Base-by-base conservation (phyloP, 2,329 filamentous ascomycete genomes). In the Coniochaeta hoffmannii region DNA sequence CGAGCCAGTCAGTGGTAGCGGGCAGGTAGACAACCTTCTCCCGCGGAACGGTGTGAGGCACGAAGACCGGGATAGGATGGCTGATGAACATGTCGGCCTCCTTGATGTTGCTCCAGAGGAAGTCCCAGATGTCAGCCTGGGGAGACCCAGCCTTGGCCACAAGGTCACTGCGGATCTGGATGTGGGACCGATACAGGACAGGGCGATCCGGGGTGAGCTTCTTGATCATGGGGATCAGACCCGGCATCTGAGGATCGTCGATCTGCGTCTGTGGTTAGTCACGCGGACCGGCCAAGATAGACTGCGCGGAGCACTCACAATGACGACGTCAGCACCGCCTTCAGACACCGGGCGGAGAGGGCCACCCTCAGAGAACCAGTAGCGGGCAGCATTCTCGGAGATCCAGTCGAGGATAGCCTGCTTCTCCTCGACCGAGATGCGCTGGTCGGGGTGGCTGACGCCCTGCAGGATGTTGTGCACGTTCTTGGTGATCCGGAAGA, bases 401-500 rank as follows among this genome's bases (percentile, higher is more conserved):
- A 89, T 86, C 89, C 89, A 94, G 50, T 84, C 79, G 10, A 79
- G 79, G 53, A 93, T 81, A n/a, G 75, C 71, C 1, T 73, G 68
- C 63, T 85, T 83, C 56, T 89, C 81, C 2, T 87, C 79, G 1
- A 74, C 62, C 0, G 78, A 82, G 31, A 93, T 76, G n/a, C 82
- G 79, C 61, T 89, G 80, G 2, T 81, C 79, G 0, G 83, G 80
- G 26, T 78, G 75, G 38, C 84, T 83, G 41, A 92, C 89, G 9
- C 89, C 89, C 71, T 94, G 89, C 2, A 94, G 82, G 60, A 93
- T 92, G 70, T 94, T 94, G 80, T 94, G 89, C 62, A 91, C 88
- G 61, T 87, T 91, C 73, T 94, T 94, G 61, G 89, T 94, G 69
- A 90, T 87, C 53, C 88, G 80, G 70, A 94, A 94, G 11, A 93